phyloP scores from a whole-genome alignment of 495 filamentous ascomycete species.

The Echria macrotheca region DNA sequence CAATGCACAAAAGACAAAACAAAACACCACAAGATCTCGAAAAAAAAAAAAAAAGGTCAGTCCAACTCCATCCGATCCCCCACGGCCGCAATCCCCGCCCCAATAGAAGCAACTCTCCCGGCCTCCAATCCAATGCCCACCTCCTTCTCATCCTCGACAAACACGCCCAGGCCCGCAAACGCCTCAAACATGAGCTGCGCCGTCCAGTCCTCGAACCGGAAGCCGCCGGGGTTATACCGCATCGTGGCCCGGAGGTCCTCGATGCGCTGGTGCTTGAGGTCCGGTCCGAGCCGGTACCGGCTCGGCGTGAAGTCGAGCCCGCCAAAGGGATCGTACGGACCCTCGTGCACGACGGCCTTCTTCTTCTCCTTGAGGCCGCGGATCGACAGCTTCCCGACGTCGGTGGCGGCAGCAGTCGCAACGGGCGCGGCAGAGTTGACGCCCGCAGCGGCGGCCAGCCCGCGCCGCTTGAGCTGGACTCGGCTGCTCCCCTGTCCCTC shows the following conservation, averaged over 20 bases:
- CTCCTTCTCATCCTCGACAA: slow-evolving; percentile 74
- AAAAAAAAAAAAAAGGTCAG: slow-evolving; percentile 15
- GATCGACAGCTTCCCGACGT: slow-evolving; percentile 52
- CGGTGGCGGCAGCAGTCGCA: neutral
- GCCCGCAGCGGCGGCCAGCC: slow-evolving; percentile 24
- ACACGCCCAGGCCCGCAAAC: slow-evolving; percentile 75
- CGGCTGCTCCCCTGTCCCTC: slow-evolving; percentile 21
- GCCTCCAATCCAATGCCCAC: slow-evolving; percentile 25
- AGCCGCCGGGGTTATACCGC: slow-evolving; percentile 68
- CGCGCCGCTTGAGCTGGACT: slow-evolving; percentile 66
- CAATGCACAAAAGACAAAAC: neutral
- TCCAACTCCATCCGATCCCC: slow-evolving; percentile 41
- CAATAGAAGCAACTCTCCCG: slow-evolving; percentile 28
- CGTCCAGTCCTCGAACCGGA: slow-evolving; percentile 74
- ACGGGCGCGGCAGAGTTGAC: slow-evolving; percentile 6
- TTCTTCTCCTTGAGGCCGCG: slow-evolving; percentile 68
- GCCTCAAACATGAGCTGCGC: slow-evolving; percentile 76
- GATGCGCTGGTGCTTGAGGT: slow-evolving; percentile 59
- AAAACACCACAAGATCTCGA: neutral
- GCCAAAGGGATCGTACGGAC: slow-evolving; percentile 85
- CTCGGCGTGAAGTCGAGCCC: slow-evolving; percentile 62
- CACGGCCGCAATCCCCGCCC: slow-evolving; percentile 32
- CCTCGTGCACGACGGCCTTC: slow-evolving; percentile 31
- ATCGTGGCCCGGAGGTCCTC: slow-evolving; percentile 22
- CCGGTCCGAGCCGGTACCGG: slow-evolving; percentile 58